A percentile compares a stretch with the other conserved stretches of the same genome.
Evolutionary conservation across 108 stramenopile genomes (phyloP).

Genomic region (Skeletonema tropicum): DNA sequence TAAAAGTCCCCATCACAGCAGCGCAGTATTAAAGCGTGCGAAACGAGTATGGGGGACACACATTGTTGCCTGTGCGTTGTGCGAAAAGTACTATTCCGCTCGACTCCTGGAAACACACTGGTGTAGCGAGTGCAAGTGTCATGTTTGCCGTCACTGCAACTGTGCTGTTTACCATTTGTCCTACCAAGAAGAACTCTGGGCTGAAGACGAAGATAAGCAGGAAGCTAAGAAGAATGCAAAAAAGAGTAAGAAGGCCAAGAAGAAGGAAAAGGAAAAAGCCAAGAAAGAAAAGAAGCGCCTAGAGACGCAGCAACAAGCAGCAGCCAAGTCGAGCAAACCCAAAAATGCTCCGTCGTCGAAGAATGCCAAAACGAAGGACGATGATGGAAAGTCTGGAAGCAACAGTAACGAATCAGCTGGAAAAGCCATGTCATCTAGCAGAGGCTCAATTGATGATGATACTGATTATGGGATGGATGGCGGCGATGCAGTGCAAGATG

Average conservation of each 20-base stretch:
- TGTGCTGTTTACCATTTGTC: constrained; percentile 92
- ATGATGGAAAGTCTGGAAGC: constrained; percentile 27
- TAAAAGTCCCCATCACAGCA: constrained; percentile 76
- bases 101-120: constrained; percentile 78
- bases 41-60: constrained; percentile 94
- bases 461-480: constrained; percentile 35
- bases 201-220: constrained; percentile 75
- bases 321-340: background rate
- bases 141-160: constrained; percentile 92
- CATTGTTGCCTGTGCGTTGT: constrained; percentile 95
- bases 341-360: background rate
- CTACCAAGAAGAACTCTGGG: constrained; percentile 96
- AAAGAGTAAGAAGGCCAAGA: constrained; percentile 90
- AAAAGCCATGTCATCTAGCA: constrained; percentile 18
- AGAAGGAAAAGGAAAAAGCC: constrained; percentile 86
- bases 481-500: constrained; percentile 53
- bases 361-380: background rate
- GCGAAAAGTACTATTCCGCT: constrained; percentile 88
- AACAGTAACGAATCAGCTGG: background rate
- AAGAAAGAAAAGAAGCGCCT: constrained; percentile 63
- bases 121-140: constrained; percentile 94
- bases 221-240: constrained; percentile 84
- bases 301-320: constrained; percentile 11
- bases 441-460: constrained; percentile 43
- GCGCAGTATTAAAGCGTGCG: constrained; percentile 86